A percentile compares a stretch with the other conserved stretches of the same genome.
phyloP scores from a whole-genome alignment of 306 rosid genomes.

The Mimosa pudica region DNA sequence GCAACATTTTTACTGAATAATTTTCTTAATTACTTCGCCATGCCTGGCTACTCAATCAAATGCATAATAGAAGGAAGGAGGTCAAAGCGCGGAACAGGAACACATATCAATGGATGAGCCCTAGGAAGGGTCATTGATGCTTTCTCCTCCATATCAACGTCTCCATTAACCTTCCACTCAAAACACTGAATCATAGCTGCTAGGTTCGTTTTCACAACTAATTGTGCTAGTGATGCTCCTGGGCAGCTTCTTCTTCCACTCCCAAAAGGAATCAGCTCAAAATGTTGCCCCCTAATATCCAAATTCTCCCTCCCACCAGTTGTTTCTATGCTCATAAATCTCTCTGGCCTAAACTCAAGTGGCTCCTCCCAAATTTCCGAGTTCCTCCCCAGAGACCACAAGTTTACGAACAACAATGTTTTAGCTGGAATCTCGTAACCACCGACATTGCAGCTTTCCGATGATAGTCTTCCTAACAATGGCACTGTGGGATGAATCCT shows the following conservation, averaged over 20 bases:
- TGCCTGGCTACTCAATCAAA: no score
- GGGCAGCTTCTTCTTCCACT: conserved; percentile 66
- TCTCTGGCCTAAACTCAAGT: conserved; percentile 64
- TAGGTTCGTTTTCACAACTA: conserved; percentile 43
- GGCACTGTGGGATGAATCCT: neutral
- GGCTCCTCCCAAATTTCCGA: conserved; percentile 60
- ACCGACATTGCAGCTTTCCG: neutral
- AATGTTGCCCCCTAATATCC: conserved; percentile 59
- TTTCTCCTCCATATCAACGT: conserved; percentile 48
- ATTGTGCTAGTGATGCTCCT: conserved; percentile 51
- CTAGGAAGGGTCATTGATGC: conserved; percentile 50
- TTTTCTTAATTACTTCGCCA: no score
- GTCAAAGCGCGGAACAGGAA: conserved; percentile 33
- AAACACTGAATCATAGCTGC: conserved; percentile 58
- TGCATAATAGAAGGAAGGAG: conserved; percentile 36
- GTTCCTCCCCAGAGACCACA: conserved; percentile 74
- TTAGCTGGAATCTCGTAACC: neutral
- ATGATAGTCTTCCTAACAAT: neutral
- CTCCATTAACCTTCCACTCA: conserved; percentile 40
- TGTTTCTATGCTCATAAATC: conserved; percentile 44
- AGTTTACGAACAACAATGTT: neutral
- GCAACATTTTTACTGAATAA: no score
- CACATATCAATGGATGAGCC: conserved; percentile 48
- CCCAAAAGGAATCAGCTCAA: conserved; percentile 57
- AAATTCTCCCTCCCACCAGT: conserved; percentile 31